Conservation (phyloP, 495 filamentous ascomycete species). For the Cudoniella acicularis region DNA sequence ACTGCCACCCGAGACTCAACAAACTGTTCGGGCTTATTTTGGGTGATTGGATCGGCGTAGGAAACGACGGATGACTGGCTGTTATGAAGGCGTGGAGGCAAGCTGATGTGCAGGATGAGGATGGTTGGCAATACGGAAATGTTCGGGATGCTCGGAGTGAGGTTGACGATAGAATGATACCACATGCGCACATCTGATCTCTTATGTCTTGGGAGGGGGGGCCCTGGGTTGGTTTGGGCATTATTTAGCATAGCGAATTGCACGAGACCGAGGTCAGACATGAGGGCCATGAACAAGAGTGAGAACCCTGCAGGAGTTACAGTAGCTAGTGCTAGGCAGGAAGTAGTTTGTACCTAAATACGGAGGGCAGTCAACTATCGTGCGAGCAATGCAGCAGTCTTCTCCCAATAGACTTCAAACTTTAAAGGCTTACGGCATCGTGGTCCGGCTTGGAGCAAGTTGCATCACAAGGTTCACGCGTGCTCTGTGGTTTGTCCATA, state of each 20-base stretch:
- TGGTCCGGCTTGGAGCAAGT: too few relatives aligned
- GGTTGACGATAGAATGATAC: conserved; percentile 24
- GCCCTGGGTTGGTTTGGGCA: conserved; percentile 7
- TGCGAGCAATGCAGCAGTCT: too few relatives aligned
- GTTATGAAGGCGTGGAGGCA: background rate
- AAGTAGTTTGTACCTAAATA: too few relatives aligned
- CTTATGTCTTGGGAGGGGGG: conserved; percentile 12
- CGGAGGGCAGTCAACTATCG: too few relatives aligned
- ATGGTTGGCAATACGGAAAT: background rate
- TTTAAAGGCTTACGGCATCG: too few relatives aligned
- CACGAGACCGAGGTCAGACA: too few relatives aligned
- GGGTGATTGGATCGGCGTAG: conserved; percentile 33
- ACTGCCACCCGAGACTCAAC: conserved; percentile 71
- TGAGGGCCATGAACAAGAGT: too few relatives aligned
- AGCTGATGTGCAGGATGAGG: background rate
- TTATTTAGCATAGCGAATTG: conserved; percentile 26
- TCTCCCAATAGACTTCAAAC: too few relatives aligned
- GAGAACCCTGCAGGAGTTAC: too few relatives aligned
- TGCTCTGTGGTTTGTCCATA: too few relatives aligned
- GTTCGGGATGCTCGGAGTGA: conserved; percentile 1
- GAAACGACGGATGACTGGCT: background rate
- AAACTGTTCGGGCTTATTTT: conserved; percentile 70
- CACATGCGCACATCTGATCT: conserved; percentile 18
- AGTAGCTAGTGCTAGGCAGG: too few relatives aligned
- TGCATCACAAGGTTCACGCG: too few relatives aligned